Base-by-base conservation (phyloP, 2,329 filamentous ascomycete species). In the Phialophora tarda region DNA sequence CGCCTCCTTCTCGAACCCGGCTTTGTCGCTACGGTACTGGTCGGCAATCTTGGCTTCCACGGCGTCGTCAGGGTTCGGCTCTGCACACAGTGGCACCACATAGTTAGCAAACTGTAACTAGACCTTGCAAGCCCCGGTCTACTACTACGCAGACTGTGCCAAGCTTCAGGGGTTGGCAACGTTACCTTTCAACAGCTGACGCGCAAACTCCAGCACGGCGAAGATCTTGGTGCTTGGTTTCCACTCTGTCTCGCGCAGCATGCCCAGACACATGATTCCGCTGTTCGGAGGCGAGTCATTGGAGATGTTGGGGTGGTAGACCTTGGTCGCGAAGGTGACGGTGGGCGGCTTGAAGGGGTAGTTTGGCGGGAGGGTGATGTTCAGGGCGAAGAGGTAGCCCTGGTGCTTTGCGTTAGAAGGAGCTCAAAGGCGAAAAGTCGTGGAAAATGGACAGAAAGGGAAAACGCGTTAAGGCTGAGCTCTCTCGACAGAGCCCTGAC, bases 341-440 rank as follows among this genome's bases (percentile, higher is more conserved):
- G 85, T 82, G 17, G 93, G 93, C 24, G 92, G 88, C 80, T 95
- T 95, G 88, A 96, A 97, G 41, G 93, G 93, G 82, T 96, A 97
- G 75, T 92, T 89, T 73, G 83, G 80, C 14, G 93, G 92, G 11
- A 97, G 87, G 48, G 80, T 84, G 72, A 97, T 83, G 69, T 88
- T 80, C 68, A 97, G 81, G 71, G 86, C 86, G 85, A 92, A 97
- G 71, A 81, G 82, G 75, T 93, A 93, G 73, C 88, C 89, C 83
- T 89, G 69, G 14, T 21, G 17, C n/a, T 1, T 59, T 59, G 17
- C 17, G 48, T 51, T 4, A 51, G 48, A 26, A 2, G 6, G 8
- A 51, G 10, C 8, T 12, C 11, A 10, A 2, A 51, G 1, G 23
- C 3, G 10, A 26, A 12, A 5, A 7, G 10, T 26, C n/a, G 21